Conservation (phyloP, 2,329 filamentous ascomycete species). For the Gyromitra esculenta region DNA sequence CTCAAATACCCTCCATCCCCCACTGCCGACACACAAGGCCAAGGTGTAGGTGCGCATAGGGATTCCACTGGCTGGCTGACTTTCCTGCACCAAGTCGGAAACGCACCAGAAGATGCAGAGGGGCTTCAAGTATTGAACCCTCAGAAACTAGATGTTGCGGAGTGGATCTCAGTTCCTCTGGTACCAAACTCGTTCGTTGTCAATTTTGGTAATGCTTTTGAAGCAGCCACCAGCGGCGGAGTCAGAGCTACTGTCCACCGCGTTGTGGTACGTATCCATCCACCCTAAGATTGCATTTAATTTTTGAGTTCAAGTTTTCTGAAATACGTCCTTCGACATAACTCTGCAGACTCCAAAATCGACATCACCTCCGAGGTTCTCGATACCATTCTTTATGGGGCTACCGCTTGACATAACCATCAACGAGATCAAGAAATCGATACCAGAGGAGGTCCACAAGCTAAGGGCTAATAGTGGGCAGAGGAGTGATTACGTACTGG, state of each 20-base stretch:
- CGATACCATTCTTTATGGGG: slow-evolving; percentile 65
- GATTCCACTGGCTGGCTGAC: slow-evolving; percentile 73
- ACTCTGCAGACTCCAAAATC: slow-evolving; percentile 14
- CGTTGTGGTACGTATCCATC: slow-evolving; percentile 58
- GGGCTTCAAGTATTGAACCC: slow-evolving; percentile 67
- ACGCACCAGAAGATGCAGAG: slow-evolving; percentile 50
- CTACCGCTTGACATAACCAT: slow-evolving; percentile 64
- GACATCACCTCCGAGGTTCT: slow-evolving; percentile 56
- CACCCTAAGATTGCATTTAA: background rate
- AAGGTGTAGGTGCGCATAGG: slow-evolving; percentile 72
- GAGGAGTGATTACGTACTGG: slow-evolving; percentile 64
- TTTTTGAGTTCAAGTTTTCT: background rate
- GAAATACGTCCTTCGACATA: background rate
- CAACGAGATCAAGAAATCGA: slow-evolving; percentile 59
- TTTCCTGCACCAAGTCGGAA: slow-evolving; percentile 67
- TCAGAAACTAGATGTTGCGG: slow-evolving; percentile 58
- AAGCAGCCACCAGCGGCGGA: slow-evolving; percentile 67
- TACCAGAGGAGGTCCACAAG: slow-evolving; percentile 28
- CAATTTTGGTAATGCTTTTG: slow-evolving; percentile 69
- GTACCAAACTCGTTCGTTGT: slow-evolving; percentile 67
- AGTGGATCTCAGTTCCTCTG: slow-evolving; percentile 66
- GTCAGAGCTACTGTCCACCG: slow-evolving; percentile 67
- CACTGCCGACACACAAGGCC: slow-evolving; percentile 55
- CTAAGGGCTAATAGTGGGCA: slow-evolving; percentile 55
- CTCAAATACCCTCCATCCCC: slow-evolving; percentile 65